A percentile compares a stretch with the other conserved stretches of the same genome.
phyloP scores from a whole-genome alignment of 1,284 basidiomycete genomes.

The Peniophora sp. region DNA sequence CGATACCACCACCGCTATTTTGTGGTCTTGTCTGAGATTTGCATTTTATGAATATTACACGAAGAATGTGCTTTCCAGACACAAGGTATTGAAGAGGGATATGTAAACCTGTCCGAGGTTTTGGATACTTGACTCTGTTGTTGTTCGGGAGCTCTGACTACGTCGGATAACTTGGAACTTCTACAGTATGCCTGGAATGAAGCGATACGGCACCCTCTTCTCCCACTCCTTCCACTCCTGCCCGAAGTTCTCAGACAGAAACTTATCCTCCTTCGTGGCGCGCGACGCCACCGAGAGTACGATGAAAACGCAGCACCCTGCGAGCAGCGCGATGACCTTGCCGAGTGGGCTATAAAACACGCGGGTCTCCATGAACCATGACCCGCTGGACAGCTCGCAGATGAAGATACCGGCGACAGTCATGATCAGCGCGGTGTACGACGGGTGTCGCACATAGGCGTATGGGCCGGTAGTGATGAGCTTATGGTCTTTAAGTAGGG shows the following conservation, averaged over 20 bases:
- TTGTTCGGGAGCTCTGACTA: too few species aligned
- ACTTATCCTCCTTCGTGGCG: neutral
- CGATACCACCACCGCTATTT: too few species aligned
- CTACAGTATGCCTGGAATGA: neutral
- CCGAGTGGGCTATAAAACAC: neutral
- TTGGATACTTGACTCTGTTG: too few species aligned
- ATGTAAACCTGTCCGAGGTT: too few species aligned
- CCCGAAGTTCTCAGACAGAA: neutral
- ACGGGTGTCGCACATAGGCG: neutral
- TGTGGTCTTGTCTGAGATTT: too few species aligned
- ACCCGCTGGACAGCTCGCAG: neutral
- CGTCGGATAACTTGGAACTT: too few species aligned
- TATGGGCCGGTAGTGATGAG: neutral
- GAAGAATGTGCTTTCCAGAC: too few species aligned
- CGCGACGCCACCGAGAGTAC: neutral
- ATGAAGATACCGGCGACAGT: neutral
- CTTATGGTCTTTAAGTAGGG: neutral
- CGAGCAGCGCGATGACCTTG: neutral
- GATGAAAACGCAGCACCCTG: neutral
- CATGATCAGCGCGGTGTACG: neutral
- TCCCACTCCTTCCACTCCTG: neutral
- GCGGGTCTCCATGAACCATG: neutral
- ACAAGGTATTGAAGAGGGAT: too few species aligned
- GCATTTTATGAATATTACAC: too few species aligned
- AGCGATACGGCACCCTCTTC: neutral